Evolutionary conservation across 1,284 basidiomycete genomes (phyloP), one percentile per base, ranked within the genome.

Genomic region (Trametes versicolor): DNA sequence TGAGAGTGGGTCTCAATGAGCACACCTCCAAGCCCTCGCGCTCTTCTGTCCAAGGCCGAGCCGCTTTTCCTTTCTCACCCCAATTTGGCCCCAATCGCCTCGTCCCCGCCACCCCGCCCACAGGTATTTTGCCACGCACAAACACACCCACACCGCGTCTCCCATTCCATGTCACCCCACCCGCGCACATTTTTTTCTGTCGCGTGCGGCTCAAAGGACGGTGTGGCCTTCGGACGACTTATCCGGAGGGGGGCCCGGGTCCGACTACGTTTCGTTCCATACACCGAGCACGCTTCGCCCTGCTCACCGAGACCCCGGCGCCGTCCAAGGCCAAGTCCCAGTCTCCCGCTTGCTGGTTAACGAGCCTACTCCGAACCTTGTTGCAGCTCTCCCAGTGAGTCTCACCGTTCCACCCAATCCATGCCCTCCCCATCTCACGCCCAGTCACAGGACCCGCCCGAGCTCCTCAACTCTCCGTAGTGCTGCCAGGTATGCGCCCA

Each of bases 1-100:
- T 66, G 62, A 63, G 69, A 72, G 64, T 62, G 68, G 67, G 66
- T 65, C 65, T 70, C 66, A 67, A 67, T 64, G 69, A 62, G 65
- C 69, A 63, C 71, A 63, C 67, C 57, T 64, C 63, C 50, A 51
- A 58, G 60, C 62, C 63, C 59, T 58, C 50, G 54, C 63, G 41
- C 60, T 52, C 49, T 57, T 62, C 59, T 49, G 15, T 32, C 45
- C 55, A 53, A 45, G 34, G 49, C 58, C 67, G 45, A 61, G 56
- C 58, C 63, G 43, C 64, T 39, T 27, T 32, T 19, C 57, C 49
- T 63, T 69, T 71, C 68, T 64, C 68, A 71, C 68, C 64, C 65
- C 59, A 23, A 23, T 45, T 61, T 52, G 39, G 37, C 62, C 50
- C 57, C 60, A 60, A 60, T 45, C 53, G 13, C 50, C 43, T 25